A percentile compares a stretch with the other conserved stretches of the same genome.
These are phyloP conservation scores for Exobasidium rhododendri DNA, from an alignment of 1,284 basidiomycete genomes.

Conservation along the genomic window DNA sequence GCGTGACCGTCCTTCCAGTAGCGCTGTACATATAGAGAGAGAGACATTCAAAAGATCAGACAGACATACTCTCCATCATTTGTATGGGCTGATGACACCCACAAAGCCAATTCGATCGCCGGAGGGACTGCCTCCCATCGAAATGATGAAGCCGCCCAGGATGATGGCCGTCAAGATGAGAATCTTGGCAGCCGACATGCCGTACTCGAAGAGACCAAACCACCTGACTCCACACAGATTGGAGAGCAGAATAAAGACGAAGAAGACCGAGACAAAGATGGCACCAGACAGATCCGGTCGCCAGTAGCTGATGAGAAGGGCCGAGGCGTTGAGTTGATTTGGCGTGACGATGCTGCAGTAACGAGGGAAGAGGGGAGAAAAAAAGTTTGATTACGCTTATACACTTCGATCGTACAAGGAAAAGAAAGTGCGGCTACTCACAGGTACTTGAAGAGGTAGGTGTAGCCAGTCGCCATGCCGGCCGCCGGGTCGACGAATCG, in stretches of 20 bases:
- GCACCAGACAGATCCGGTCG: slow-evolving; percentile 34
- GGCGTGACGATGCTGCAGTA: slow-evolving; percentile 57
- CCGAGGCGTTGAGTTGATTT: slow-evolving; percentile 56
- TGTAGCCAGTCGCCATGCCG: slow-evolving; percentile 54
- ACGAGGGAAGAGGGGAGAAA: no score
- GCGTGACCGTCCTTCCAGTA: slow-evolving; percentile 10
- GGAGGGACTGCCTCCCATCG: slow-evolving; percentile 56
- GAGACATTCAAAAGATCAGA: no score
- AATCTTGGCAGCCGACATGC: slow-evolving; percentile 37
- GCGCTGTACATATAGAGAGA: background rate
- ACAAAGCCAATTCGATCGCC: slow-evolving; percentile 23
- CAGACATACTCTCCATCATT: no score
- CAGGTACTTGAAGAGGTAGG: slow-evolving; percentile 32
- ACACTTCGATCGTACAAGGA: no score
- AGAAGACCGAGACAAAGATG: slow-evolving; percentile 26
- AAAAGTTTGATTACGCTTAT: no score
- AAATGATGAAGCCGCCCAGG: slow-evolving; percentile 18
- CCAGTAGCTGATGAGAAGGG: slow-evolving; percentile 38
- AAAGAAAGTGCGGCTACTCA: no score
- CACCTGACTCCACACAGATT: slow-evolving; percentile 59
- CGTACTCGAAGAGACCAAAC: slow-evolving; percentile 63
- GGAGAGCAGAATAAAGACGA: slow-evolving; percentile 40
- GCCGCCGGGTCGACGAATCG: slow-evolving; percentile 58
- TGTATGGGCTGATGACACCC: slow-evolving; percentile 35
- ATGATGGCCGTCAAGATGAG: slow-evolving; percentile 23